Evolutionary conservation across 148 eudicot species (phyloP).

Genomic region (Fallopia convolvulus): DNA sequence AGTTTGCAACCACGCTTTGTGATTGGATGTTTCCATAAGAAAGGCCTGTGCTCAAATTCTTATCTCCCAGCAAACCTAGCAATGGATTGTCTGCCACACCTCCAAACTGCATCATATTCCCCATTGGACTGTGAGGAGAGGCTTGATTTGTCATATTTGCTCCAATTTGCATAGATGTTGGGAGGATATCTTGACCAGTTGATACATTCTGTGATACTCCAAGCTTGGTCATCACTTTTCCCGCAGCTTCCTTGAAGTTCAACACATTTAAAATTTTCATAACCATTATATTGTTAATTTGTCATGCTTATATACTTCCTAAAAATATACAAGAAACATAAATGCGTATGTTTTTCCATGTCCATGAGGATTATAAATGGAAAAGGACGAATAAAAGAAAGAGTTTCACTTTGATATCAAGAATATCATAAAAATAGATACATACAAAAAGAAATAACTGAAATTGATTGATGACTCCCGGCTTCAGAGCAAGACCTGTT

Average conservation of each 20-base stretch:
- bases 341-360: not conserved
- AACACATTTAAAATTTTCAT: constrained; percentile 8
- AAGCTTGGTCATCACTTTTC: constrained; percentile 59
- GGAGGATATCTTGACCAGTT: constrained; percentile 46
- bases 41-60: constrained; percentile 18
- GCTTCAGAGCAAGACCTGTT: constrained; percentile 88
- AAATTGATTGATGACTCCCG: constrained; percentile 65
- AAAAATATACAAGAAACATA: not conserved
- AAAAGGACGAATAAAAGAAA: not conserved
- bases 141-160: constrained; percentile 26
- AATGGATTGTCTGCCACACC: constrained; percentile 21
- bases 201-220: constrained; percentile 53
- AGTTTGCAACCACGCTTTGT: constrained; percentile 25
- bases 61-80: constrained; percentile 21
- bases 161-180: constrained; percentile 56
- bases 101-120: constrained; percentile 32
- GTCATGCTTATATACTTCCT: not conserved
- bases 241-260: constrained; percentile 46
- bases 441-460: constrained; percentile 59
- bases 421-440: not conserved
- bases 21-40: constrained; percentile 24
- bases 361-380: not conserved
- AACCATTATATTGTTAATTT: not conserved
- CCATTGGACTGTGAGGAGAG: constrained; percentile 43
- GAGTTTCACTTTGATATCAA: not conserved